Evolutionary conservation across 1,284 basidiomycete genomes (phyloP).

Genomic region (Microbotryomycetes sp.): DNA sequence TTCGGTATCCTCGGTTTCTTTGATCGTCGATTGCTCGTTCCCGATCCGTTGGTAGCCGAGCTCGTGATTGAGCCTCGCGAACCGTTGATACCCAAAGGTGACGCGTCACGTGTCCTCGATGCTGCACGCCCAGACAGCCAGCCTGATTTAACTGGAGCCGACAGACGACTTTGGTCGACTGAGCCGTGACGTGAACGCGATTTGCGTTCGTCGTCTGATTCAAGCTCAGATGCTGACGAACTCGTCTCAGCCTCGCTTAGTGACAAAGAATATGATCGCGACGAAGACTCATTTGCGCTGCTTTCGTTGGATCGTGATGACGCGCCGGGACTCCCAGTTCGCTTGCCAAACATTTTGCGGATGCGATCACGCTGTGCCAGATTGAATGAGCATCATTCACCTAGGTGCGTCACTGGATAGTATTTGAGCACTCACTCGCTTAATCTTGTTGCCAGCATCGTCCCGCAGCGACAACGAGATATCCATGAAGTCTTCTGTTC

Average conservation of each 20-base stretch:
- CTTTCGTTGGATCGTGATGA: not conserved
- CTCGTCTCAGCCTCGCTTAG: conserved; percentile 24
- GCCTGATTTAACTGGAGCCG: not conserved
- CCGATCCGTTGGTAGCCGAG: not conserved
- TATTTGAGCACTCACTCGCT: conserved; percentile 46
- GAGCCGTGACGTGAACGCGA: not conserved
- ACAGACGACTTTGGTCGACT: not conserved
- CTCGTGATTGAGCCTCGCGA: conserved; percentile 22
- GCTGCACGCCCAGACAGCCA: not conserved
- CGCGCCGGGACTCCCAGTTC: conserved; percentile 2
- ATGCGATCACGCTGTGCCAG: conserved; percentile 32
- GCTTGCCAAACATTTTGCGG: conserved; percentile 7
- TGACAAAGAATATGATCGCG: conserved; percentile 4
- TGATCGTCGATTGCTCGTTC: not conserved
- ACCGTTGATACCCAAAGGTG: conserved; percentile 22
- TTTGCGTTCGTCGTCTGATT: conserved; percentile 28
- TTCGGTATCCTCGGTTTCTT: conserved; percentile 29
- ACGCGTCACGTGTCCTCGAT: conserved; percentile 14
- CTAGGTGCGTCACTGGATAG: not conserved
- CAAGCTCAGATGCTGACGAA: conserved; percentile 17
- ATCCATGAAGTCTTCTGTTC: conserved; percentile 88
- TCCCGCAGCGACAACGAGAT: conserved; percentile 78
- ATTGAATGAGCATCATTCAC: no score
- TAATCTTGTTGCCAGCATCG: conserved; percentile 60
- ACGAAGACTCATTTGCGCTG: conserved; percentile 5